Conservation (phyloP, 106 monocot genomes). For the Apostasia ramifera region DNA sequence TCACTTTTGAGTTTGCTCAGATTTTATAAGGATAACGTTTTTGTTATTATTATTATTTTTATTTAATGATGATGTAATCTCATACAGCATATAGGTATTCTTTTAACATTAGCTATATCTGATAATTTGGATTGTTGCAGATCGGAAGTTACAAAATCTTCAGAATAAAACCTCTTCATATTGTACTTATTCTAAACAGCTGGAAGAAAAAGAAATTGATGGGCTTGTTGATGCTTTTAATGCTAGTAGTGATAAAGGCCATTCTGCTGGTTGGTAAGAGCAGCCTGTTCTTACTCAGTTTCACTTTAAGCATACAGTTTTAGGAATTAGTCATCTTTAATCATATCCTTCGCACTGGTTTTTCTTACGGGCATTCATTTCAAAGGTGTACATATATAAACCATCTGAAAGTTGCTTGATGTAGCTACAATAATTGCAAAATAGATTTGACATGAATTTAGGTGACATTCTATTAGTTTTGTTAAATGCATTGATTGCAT, state of each 20-base stretch:
- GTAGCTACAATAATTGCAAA: too few relatives aligned
- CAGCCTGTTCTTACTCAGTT: not conserved
- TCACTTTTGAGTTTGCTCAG: not conserved
- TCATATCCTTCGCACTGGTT: too few relatives aligned
- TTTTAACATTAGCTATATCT: not conserved
- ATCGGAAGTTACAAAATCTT: slow-evolving; percentile 22
- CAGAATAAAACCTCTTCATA: slow-evolving; percentile 16
- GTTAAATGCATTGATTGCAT: too few relatives aligned
- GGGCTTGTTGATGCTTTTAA: slow-evolving; percentile 17
- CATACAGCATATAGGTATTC: not conserved
- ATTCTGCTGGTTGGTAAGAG: slow-evolving; percentile 47
- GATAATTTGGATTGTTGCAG: slow-evolving; percentile 33
- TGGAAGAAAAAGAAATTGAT: slow-evolving; percentile 30
- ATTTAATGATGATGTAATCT: not conserved
- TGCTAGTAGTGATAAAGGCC: slow-evolving; percentile 9
- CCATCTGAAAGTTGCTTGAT: too few relatives aligned
- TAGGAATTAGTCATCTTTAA: too few relatives aligned
- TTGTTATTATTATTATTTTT: not conserved
- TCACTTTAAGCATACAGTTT: too few relatives aligned
- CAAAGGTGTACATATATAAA: too few relatives aligned
- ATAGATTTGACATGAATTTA: too few relatives aligned
- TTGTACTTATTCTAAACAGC: slow-evolving; percentile 17
- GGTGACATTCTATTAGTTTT: too few relatives aligned
- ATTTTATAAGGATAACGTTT: not conserved
- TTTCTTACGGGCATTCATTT: too few relatives aligned